phyloP scores from a whole-genome alignment of 225 moss, liverwort and hornwort species.

The Bryoerythrophyllum caledonicum region DNA sequence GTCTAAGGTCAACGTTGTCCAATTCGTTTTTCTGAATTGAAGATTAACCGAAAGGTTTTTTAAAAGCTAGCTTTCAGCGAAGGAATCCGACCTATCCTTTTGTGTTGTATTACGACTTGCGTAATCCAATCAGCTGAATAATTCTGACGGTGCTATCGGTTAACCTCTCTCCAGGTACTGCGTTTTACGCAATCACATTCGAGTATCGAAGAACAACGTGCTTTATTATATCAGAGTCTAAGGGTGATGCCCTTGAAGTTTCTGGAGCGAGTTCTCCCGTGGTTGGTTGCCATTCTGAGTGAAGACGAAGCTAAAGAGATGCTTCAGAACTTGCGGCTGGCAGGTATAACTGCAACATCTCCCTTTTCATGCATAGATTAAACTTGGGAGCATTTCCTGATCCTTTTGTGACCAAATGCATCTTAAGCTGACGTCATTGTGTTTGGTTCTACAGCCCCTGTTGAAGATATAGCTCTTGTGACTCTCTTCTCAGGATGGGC shows the following conservation, averaged over 20 bases:
- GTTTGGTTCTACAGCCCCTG: slow-evolving; percentile 66
- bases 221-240: slow-evolving; percentile 84
- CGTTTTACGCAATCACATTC: slow-evolving; percentile 75
- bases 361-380: not conserved
- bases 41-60: not conserved
- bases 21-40: slow-evolving; percentile 3
- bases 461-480: slow-evolving; percentile 90
- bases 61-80: not conserved
- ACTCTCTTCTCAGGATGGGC: slow-evolving; percentile 99
- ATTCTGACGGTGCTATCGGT: slow-evolving; percentile 13
- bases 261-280: slow-evolving; percentile 86
- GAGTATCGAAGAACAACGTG: slow-evolving; percentile 92
- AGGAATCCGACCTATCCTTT: not conserved
- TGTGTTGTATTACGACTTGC: slow-evolving; percentile 12
- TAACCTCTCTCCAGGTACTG: slow-evolving; percentile 56
- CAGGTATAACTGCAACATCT: slow-evolving; percentile 56
- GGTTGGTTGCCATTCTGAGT: slow-evolving; percentile 84
- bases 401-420: not conserved
- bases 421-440: slow-evolving; percentile 17
- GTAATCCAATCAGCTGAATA: slow-evolving; percentile 2
- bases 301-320: slow-evolving; percentile 95
- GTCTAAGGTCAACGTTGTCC: not conserved
- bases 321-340: slow-evolving; percentile 91
- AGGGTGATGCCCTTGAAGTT: slow-evolving; percentile 98
- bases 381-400: slow-evolving; percentile 3